These are phyloP conservation scores for Abelmoschus esculentus DNA, from an alignment of 345 rosid species.

Conservation along the genomic window DNA sequence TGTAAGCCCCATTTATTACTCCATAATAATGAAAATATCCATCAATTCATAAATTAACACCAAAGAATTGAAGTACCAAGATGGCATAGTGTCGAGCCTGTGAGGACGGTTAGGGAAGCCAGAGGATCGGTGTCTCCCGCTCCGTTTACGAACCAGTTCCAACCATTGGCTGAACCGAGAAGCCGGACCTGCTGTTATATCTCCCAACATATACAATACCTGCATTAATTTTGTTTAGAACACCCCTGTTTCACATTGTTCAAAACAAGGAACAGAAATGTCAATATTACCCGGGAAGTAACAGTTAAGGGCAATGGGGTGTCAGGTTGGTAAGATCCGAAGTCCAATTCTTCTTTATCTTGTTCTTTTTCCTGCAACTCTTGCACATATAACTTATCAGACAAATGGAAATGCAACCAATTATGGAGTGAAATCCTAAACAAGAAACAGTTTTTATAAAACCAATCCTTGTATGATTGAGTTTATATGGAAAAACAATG, in stretches of 20 bases:
- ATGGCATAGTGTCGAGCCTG: constrained; percentile 38
- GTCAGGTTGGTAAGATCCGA: constrained; percentile 56
- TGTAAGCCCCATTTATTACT: background rate
- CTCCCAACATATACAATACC: constrained; percentile 99
- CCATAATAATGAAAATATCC: background rate
- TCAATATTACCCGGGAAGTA: constrained; percentile 71
- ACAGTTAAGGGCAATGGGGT: constrained; percentile 75
- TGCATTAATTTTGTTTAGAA: constrained; percentile 18
- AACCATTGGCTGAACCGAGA: constrained; percentile 88
- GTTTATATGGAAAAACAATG: constrained; percentile 1
- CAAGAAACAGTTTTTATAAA: background rate
- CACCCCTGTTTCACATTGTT: background rate
- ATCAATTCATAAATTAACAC: background rate
- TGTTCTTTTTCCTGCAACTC: constrained; percentile 54
- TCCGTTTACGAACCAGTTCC: constrained; percentile 95
- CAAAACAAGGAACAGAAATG: background rate
- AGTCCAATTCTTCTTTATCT: constrained; percentile 44
- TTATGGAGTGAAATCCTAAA: background rate
- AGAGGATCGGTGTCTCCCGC: constrained; percentile 62
- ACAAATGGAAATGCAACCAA: background rate
- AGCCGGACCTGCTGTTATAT: constrained; percentile 78
- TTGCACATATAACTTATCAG: constrained; percentile 18
- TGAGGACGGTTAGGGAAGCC: constrained; percentile 75
- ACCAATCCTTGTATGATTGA: background rate
- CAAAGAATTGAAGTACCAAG: constrained; percentile 22